Base-by-base conservation (phyloP, 1,284 basidiomycete species). In the Melampsora allii-populina region DNA sequence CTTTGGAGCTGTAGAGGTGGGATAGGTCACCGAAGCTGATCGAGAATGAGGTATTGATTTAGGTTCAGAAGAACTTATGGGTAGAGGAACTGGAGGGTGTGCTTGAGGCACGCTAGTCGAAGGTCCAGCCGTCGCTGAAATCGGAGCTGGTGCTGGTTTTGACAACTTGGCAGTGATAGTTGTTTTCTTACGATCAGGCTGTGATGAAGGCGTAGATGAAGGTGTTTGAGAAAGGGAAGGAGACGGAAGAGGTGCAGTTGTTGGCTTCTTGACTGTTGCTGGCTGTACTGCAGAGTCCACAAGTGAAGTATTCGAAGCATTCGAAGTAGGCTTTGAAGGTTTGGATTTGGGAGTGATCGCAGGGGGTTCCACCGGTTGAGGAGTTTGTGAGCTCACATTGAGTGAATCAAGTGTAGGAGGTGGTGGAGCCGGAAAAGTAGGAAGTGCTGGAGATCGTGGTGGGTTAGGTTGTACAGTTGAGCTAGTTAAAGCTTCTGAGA, bases 361-460 rank as follows among this genome's bases (percentile, higher is more conserved):
- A 56, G 27, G 53, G 7, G 27, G 12, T n/a, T 21, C 21, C 21
- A 29, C 53, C 21, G 53, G 14, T 24, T 10, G 27, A 29, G n/a
- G 21, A 24, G 53, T 19, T 10, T 24, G 53, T 56, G 53, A 29
- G 53, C 27, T 24, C 27, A 56, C 53, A 42, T 14, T 42, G 5
- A 42, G 42, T 17, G 42, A 42, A 12, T 42, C 42, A 17, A 42
- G 42, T 42, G 60, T 63, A 24, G 69, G 69, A 17, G 69, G 69
- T 29, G 69, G 69, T 39, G 63, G 69, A 19, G 53, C 63, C 4
- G 69, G 61, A 56, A 45, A 59, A 29, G 61, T 58, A 21, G 50
- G 46, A 5, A 60, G 45, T 24, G 33, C 39, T 7, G 63, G 29
- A 58, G 7, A 42, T 3, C 45, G 50, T 39, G 42, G 27, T 27